These are phyloP conservation scores for Dioscorea zingiberensis DNA, from an alignment of 106 monocot genomes.

Conservation along the genomic window DNA sequence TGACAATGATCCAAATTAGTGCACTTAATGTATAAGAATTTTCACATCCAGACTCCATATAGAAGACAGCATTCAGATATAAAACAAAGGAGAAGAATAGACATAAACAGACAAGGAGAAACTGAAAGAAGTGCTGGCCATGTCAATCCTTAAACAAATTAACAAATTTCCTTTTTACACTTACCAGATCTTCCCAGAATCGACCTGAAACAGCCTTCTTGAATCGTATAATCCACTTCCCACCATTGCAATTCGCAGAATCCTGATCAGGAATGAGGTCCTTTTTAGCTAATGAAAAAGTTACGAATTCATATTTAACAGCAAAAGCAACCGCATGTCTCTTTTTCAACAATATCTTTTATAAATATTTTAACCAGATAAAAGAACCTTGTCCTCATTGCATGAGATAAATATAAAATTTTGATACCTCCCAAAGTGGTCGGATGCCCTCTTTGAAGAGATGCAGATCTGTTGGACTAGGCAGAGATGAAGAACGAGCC, in stretches of 20 bases:
- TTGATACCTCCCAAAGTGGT: slow-evolving; percentile 88
- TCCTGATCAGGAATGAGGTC: slow-evolving; percentile 34
- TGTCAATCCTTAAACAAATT: neutral
- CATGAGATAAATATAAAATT: neutral
- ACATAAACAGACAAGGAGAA: neutral
- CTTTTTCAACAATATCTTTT: neutral
- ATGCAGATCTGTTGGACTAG: slow-evolving; percentile 86
- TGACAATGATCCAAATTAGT: too few species aligned
- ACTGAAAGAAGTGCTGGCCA: neutral
- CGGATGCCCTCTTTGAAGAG: slow-evolving; percentile 96
- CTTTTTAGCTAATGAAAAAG: neutral
- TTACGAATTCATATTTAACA: neutral
- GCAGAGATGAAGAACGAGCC: slow-evolving; percentile 65
- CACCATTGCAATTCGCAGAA: slow-evolving; percentile 65
- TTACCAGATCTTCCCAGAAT: slow-evolving; percentile 97
- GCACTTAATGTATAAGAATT: too few species aligned
- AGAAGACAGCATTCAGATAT: too few species aligned
- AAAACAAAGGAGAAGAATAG: neutral
- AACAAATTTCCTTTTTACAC: neutral
- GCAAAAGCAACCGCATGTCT: neutral
- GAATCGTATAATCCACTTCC: slow-evolving; percentile 96
- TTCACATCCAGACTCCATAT: too few species aligned
- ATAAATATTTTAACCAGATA: neutral
- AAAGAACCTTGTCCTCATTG: neutral
- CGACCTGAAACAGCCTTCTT: slow-evolving; percentile 91